Percentiles rank a stretch among this genome's conserved stretches.
These are phyloP conservation scores for Kurtzmaniella cleridarum DNA, from an alignment of 805 yeast genomes.

Conservation along the genomic window DNA sequence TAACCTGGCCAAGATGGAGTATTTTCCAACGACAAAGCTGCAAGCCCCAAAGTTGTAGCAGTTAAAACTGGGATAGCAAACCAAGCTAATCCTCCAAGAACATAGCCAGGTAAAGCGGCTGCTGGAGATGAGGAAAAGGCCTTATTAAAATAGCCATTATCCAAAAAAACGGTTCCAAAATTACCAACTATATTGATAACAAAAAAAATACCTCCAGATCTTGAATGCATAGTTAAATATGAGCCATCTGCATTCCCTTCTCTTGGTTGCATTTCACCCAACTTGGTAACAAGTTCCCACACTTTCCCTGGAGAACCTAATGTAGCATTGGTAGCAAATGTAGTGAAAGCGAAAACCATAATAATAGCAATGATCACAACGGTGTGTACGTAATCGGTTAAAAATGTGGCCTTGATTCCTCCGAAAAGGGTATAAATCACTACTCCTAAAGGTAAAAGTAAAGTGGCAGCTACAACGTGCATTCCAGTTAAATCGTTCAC, in stretches of 20 bases:
- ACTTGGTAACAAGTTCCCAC: constrained; percentile 64
- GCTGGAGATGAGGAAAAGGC: constrained; percentile 83
- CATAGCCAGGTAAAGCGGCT: constrained; percentile 82
- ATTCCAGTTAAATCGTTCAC: constrained; percentile 74
- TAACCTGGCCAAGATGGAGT: constrained; percentile 75
- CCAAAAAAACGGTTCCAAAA: constrained; percentile 83
- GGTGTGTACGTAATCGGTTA: constrained; percentile 41
- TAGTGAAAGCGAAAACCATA: constrained; percentile 73
- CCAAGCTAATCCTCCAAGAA: constrained; percentile 87
- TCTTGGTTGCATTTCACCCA: constrained; percentile 59
- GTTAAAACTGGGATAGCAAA: constrained; percentile 81
- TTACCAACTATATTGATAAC: constrained; percentile 85
- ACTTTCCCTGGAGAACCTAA: constrained; percentile 82
- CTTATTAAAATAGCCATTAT: constrained; percentile 85
- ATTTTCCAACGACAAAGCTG: constrained; percentile 67
- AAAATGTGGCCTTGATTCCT: constrained; percentile 42
- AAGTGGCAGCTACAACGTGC: constrained; percentile 74
- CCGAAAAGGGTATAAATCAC: constrained; percentile 39
- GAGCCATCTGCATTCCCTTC: constrained; percentile 82
- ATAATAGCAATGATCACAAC: constrained; percentile 68
- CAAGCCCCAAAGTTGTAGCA: constrained; percentile 84
- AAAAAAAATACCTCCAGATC: constrained; percentile 82
- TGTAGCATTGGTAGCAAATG: constrained; percentile 61
- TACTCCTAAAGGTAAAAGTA: constrained; percentile 78
- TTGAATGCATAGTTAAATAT: constrained; percentile 81